A percentile compares a stretch with the other conserved stretches of the same genome.
Evolutionary conservation across 345 rosid species (phyloP).

Genomic region (Hevea brasiliensis): DNA sequence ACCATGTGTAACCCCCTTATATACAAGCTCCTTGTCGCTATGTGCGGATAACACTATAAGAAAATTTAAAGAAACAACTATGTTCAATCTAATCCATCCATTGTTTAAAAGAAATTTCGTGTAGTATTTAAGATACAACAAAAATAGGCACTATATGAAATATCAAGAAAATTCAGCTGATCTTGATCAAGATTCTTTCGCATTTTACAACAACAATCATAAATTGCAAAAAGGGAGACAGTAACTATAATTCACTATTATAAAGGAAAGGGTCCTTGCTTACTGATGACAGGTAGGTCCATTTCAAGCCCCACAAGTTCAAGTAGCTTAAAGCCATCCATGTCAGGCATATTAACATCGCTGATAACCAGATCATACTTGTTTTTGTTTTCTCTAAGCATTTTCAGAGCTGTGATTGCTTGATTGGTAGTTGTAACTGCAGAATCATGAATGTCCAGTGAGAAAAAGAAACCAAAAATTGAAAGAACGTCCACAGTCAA

Average conservation of each 20-base stretch:
- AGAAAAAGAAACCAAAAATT: slow-evolving; percentile 7
- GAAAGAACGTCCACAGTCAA: background rate
- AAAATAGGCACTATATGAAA: background rate
- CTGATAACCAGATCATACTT: slow-evolving; percentile 66
- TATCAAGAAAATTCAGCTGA: background rate
- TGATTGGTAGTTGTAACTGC: slow-evolving; percentile 65
- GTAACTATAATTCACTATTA: too few relatives aligned
- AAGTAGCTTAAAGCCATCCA: slow-evolving; percentile 81
- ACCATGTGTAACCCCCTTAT: slow-evolving; percentile 86
- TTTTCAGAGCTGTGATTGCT: slow-evolving; percentile 53
- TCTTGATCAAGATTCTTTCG: slow-evolving; percentile 3
- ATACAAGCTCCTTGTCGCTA: slow-evolving; percentile 71
- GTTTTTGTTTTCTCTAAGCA: slow-evolving; percentile 58
- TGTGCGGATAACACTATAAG: slow-evolving; percentile 80
- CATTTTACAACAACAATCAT: background rate
- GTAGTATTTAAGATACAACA: background rate
- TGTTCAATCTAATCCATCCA: background rate
- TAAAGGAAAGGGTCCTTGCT: slow-evolving; percentile 17
- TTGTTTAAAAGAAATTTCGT: background rate
- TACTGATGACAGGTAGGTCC: slow-evolving; percentile 87
- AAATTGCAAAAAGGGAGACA: background rate
- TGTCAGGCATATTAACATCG: slow-evolving; percentile 82
- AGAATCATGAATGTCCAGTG: slow-evolving; percentile 13
- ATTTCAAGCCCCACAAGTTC: slow-evolving; percentile 81
- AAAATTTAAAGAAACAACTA: slow-evolving; percentile 3